Evolutionary conservation across 352 stramenopile species (phyloP).

Genomic region (Pythium brachiatum): DNA sequence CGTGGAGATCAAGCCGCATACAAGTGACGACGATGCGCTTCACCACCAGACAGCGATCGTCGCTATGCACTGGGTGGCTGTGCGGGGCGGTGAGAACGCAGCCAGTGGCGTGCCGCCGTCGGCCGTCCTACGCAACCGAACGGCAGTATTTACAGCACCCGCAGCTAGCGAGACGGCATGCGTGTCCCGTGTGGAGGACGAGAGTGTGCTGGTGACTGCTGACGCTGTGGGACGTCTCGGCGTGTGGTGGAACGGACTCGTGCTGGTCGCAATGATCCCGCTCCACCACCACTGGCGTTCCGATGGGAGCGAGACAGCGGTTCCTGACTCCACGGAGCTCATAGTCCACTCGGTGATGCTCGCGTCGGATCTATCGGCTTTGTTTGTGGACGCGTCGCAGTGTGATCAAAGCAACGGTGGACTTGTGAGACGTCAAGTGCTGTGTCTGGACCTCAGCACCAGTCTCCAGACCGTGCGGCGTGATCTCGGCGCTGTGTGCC

Average conservation of each 20-base stretch:
- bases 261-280: constrained; percentile 46
- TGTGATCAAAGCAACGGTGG: neutral
- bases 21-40: constrained; percentile 27
- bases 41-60: constrained; percentile 43
- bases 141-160: neutral
- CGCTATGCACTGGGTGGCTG: constrained; percentile 52
- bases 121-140: constrained; percentile 6
- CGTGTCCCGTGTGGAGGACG: neutral
- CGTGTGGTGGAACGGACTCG: constrained; percentile 63
- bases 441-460: constrained; percentile 11
- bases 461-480: constrained; percentile 10
- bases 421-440: neutral
- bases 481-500: constrained; percentile 11
- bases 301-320: neutral
- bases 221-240: constrained; percentile 37
- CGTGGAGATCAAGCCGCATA: constrained; percentile 22
- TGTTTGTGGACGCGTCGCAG: constrained; percentile 16
- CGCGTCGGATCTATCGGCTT: constrained; percentile 12
- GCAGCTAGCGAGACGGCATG: neutral
- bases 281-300: constrained; percentile 22
- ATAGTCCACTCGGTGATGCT: constrained; percentile 12
- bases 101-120: neutral
- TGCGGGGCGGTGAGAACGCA: neutral
- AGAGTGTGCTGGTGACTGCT: constrained; percentile 43
- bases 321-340: neutral